Conservation (phyloP, 1,284 basidiomycete genomes). For the Moesziomyces parantarcticus region DNA sequence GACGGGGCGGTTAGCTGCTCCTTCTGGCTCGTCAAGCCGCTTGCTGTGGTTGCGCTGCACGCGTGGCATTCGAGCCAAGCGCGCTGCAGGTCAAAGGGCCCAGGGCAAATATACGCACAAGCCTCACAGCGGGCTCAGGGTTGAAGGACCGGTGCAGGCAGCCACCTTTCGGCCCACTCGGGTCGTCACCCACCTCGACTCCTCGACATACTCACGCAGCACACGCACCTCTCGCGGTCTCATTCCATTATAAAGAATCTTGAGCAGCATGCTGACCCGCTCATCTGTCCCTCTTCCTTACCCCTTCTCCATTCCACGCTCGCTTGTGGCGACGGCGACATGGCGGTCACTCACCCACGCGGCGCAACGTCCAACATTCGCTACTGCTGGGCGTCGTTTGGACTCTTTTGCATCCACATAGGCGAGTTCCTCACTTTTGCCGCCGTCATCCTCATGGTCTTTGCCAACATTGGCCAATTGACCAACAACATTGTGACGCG, state of each 20-base stretch:
- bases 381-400: slow-evolving; percentile 20
- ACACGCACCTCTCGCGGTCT: too few species aligned
- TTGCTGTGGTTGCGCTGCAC: neutral
- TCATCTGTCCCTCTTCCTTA: neutral
- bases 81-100: neutral
- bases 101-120: neutral
- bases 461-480: slow-evolving; percentile 64
- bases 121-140: neutral
- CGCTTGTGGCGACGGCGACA: neutral
- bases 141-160: neutral
- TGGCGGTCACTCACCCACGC: slow-evolving; percentile 4
- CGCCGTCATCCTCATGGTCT: slow-evolving; percentile 58
- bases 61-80: neutral
- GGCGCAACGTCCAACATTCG: slow-evolving; percentile 9
- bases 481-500: slow-evolving; percentile 64
- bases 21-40: too few species aligned
- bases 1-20: too few species aligned
- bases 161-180: too few species aligned
- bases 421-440: slow-evolving; percentile 64
- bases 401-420: slow-evolving; percentile 38
- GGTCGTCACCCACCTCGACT: too few species aligned
- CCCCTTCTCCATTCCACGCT: neutral
- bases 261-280: neutral
- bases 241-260: too few species aligned
- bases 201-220: too few species aligned